Evolutionary conservation across 495 filamentous ascomycete genomes (phyloP), one percentile per base, ranked within the genome.

Genomic region (Oleoguttula mirabilis): DNA sequence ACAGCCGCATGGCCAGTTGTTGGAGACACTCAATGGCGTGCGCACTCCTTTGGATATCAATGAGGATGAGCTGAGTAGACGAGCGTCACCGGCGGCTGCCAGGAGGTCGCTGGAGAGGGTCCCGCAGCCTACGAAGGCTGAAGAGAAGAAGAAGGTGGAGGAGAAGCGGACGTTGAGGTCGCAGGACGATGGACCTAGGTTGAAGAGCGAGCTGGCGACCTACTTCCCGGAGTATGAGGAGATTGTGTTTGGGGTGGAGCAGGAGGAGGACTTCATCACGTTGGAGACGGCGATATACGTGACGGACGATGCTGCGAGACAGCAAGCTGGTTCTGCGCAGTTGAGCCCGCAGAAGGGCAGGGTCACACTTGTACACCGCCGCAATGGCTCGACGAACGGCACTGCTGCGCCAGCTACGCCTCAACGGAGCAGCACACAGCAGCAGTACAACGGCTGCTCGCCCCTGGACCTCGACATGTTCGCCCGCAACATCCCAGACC

Each of bases 141-240:
- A 23, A 30, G 38, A 25, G 10, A 30, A 4, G 15, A 20, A 22
- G 28, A 41, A 48, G 33, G 23, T 36, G 43, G 33, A 54, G 49
- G 64, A 66, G 19, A 64, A 63, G 55, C 48, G 65, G 21, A 61
- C 48, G 27, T 45, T 67, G 41, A 45, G 65, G 27, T 63, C 59
- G 19, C 64, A 70, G 44, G 58, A 70, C 51, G 58, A 66, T 36
- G 58, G 60, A 55, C 55, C 68, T 58, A 54, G 84, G 43, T 77
- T 83, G 56, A 88, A 87, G 68, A 92, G 84, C 62, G 87, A 94
- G 55, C 68, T 94, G 21, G 79, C 84, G 7, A 69, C 75, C 22
- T 94, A 90, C 60, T 92, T 94, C 53, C 76, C 82, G 32, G 85
- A 88, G 47, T 94, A 88, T 61, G 87, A 94, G 57, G 81, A 90